phyloP scores from a whole-genome alignment of 2,329 filamentous ascomycete species.

The Claviceps maximensis region DNA sequence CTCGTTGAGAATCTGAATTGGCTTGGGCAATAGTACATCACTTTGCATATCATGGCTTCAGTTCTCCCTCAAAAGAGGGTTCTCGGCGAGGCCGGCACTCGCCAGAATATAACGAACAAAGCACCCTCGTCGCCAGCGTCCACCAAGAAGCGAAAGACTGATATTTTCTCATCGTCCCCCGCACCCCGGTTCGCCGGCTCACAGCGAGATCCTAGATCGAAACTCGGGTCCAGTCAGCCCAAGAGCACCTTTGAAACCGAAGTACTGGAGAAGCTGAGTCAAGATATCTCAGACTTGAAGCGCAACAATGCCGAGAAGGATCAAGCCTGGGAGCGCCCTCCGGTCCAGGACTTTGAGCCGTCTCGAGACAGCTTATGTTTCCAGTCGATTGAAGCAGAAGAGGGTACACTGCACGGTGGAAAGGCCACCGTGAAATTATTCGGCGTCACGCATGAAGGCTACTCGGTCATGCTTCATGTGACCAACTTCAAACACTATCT shows the following conservation, averaged over 20 bases:
- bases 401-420: slow-evolving; percentile 68
- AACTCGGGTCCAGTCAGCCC: slow-evolving; percentile 56
- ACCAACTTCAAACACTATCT: slow-evolving; percentile 94
- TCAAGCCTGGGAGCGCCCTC: slow-evolving; percentile 70
- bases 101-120: slow-evolving; percentile 50
- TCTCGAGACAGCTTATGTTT: slow-evolving; percentile 64
- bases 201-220: slow-evolving; percentile 47
- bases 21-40: not conserved
- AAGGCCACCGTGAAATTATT: slow-evolving; percentile 77
- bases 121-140: slow-evolving; percentile 40
- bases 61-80: slow-evolving; percentile 59
- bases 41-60: slow-evolving; percentile 27
- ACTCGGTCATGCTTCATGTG: slow-evolving; percentile 90
- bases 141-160: slow-evolving; percentile 67
- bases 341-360: slow-evolving; percentile 38
- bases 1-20: not conserved
- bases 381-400: slow-evolving; percentile 90
- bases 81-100: slow-evolving; percentile 53
- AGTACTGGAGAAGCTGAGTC: slow-evolving; percentile 88
- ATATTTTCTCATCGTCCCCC: slow-evolving; percentile 43
- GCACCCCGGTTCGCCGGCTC: slow-evolving; percentile 47
- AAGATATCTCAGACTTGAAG: slow-evolving; percentile 79
- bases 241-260: slow-evolving; percentile 92
- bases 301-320: slow-evolving; percentile 83
- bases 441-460: slow-evolving; percentile 69